Evolutionary conservation across 768 basidiomycete genomes (phyloP), one percentile per base, ranked within the genome.

Genomic region (Boletus rubropictus): DNA sequence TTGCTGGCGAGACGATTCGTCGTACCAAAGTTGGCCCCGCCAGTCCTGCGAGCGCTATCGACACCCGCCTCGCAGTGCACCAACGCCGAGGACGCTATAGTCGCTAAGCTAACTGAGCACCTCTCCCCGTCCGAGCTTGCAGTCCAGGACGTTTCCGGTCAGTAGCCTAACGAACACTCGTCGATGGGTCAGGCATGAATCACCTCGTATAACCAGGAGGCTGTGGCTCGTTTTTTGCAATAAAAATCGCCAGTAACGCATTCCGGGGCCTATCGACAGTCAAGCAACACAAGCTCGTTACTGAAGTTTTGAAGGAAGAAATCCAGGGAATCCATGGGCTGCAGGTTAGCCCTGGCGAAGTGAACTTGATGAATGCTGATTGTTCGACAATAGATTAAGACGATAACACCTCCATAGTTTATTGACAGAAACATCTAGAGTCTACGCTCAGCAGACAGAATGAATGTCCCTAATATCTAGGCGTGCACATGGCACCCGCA

Each of bases 211-310:
- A 12, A 27, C 18, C 38, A 96, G 95, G 93, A 44, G 96, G 96
- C 20, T 98, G 96, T 62, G 96, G 96, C n/a, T 78, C 84, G 4
- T 99, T 98, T 69, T 99, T 95, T 58, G 89, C 93, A 35, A 94
- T 99, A 52, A 77, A 79, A 11, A 88, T 99, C 52, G 79, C 86
- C 4, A 92, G 89, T 49, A 65, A 80, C n/a, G 76, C 76, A 1
- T 98, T 99, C 75, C 82, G 85, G 54, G 95, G 86, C 8, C 69
- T 98, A 33, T 67, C 88, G 1, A 86, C 81, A 35, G 82, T 98
- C 44, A 94, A 96, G 72, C 96, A 99, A 66, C 96, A 99, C 66
- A 81, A 82, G 49, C 72, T 96, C 24, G 92, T 99, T 32, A 94
- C 86, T 11, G 78, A 89, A 49, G 75, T 78, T 9, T 69, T 99